phyloP scores from a whole-genome alignment of 2,329 filamentous ascomycete species.

The Iodosphaeria phyllophila region DNA sequence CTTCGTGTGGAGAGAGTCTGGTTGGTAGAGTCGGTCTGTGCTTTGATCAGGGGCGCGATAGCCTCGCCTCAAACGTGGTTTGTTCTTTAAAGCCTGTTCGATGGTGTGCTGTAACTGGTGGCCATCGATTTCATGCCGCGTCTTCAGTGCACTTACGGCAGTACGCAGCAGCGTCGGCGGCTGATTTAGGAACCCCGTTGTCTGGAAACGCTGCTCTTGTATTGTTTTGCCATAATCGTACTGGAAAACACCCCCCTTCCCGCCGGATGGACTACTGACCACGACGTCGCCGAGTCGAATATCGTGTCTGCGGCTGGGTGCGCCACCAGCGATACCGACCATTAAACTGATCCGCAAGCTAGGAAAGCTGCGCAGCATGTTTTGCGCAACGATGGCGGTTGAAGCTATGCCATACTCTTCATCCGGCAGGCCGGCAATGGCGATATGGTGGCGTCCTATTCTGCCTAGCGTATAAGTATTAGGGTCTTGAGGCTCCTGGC shows the following conservation, averaged over 20 bases:
- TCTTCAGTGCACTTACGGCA: constrained; percentile 10
- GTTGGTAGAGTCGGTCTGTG: constrained; percentile 12
- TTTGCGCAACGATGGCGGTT: constrained; percentile 9
- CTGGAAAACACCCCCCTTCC: constrained; percentile 8
- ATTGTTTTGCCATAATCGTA: constrained; percentile 13
- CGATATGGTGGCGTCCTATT: constrained; percentile 16
- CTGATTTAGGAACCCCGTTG: constrained; percentile 4
- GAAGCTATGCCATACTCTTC: constrained; percentile 9
- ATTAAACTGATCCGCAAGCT: constrained; percentile 12
- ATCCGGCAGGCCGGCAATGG: constrained; percentile 12
- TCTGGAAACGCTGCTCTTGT: constrained; percentile 5
- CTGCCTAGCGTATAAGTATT: constrained; percentile 13
- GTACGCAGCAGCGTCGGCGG: constrained; percentile 1
- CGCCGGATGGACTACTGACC: constrained; percentile 7
- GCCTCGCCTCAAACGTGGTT: constrained; percentile 9
- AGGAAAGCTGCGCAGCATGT: constrained; percentile 12
- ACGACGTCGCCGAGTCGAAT: constrained; percentile 11
- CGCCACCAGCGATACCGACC: constrained; percentile 15
- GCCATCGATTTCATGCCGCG: constrained; percentile 4
- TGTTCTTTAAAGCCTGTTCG: constrained; percentile 7
- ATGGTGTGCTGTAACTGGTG: constrained; percentile 14
- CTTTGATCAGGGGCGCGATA: constrained; percentile 9
- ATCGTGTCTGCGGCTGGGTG: constrained; percentile 9
- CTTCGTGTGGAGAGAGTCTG: constrained; percentile 2
- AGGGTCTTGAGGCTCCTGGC: constrained; percentile 9